These are phyloP conservation scores for Ilyonectria mors-panacis DNA, from an alignment of 2,329 filamentous ascomycete species.

Conservation along the genomic window DNA sequence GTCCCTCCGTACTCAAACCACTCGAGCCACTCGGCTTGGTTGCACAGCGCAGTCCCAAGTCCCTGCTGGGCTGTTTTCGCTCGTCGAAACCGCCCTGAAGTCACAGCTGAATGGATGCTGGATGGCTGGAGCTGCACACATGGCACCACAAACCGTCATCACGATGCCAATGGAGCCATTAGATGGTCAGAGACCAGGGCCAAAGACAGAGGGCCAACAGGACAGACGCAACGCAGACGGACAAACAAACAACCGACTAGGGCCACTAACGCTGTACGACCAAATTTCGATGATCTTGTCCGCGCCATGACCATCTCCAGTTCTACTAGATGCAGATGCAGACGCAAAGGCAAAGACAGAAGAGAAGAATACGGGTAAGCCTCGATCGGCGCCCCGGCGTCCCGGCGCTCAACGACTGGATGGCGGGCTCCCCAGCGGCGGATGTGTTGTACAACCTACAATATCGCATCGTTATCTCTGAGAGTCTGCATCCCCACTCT, in stretches of 20 bases:
- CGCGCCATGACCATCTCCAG: not conserved
- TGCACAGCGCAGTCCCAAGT: not conserved
- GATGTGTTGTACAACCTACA: not conserved
- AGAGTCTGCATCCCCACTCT: slow-evolving; percentile 35
- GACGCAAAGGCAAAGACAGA: not conserved
- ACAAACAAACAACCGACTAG: not conserved
- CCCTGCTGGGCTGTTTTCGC: not conserved
- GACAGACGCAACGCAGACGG: not conserved
- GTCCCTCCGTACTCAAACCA: not conserved
- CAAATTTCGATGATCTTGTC: not conserved
- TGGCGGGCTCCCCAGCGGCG: slow-evolving; percentile 3
- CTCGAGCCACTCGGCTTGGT: slow-evolving; percentile 9
- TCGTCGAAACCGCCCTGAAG: slow-evolving; percentile 1
- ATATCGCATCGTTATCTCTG: slow-evolving; percentile 35
- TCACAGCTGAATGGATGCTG: slow-evolving; percentile 23
- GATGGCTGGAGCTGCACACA: slow-evolving; percentile 19
- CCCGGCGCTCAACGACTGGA: slow-evolving; percentile 5
- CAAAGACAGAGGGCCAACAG: not conserved
- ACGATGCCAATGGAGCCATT: slow-evolving; percentile 33
- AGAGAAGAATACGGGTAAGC: not conserved
- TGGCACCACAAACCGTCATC: slow-evolving; percentile 36
- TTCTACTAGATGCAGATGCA: not conserved
- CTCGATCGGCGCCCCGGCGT: slow-evolving; percentile 8
- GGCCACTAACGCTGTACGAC: too few species aligned
- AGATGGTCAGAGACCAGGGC: slow-evolving; percentile 9